Percentiles rank a stretch among this genome's conserved stretches.
Conservation (phyloP, 805 yeast genomes). For the Lipomyces spencermartinsiae region DNA sequence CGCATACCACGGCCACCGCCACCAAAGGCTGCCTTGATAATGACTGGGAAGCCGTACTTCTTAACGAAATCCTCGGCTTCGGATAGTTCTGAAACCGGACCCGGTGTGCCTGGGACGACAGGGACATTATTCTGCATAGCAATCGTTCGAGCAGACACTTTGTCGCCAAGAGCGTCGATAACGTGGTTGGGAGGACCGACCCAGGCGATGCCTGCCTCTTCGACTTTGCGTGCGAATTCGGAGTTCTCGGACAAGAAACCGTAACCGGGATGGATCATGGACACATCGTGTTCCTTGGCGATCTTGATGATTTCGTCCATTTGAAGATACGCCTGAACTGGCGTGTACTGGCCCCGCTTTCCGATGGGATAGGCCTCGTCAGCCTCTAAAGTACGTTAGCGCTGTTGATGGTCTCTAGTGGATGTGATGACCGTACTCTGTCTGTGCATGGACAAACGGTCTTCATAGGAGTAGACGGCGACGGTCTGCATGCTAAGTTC, state of each 20-base stretch:
- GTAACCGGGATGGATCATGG: slow-evolving; percentile 93
- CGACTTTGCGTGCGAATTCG: slow-evolving; percentile 91
- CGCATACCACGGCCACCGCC: slow-evolving; percentile 99
- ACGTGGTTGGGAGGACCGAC: slow-evolving; percentile 89
- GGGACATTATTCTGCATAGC: slow-evolving; percentile 87
- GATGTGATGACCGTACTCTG: slow-evolving; percentile 53
- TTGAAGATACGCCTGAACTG: slow-evolving; percentile 94
- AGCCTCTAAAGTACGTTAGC: slow-evolving; percentile 42
- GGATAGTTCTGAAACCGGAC: slow-evolving; percentile 82
- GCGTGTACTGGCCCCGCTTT: slow-evolving; percentile 83
- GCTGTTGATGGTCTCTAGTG: background rate
- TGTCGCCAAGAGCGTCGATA: slow-evolving; percentile 95
- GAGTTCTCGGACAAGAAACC: slow-evolving; percentile 91
- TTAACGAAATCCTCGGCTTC: slow-evolving; percentile 83
- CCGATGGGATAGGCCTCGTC: slow-evolving; percentile 77
- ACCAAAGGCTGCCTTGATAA: slow-evolving; percentile 98
- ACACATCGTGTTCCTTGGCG: slow-evolving; percentile 76
- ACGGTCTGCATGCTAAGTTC: slow-evolving; percentile 97
- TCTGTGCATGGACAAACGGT: slow-evolving; percentile 91
- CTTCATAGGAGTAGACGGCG: slow-evolving; percentile 96
- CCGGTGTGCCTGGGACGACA: slow-evolving; percentile 96
- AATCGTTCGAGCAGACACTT: slow-evolving; percentile 89
- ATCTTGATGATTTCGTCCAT: slow-evolving; percentile 92
- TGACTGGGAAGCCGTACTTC: slow-evolving; percentile 91
- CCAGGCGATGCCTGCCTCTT: slow-evolving; percentile 91